These are phyloP conservation scores for Annulohypoxylon stygium DNA, from an alignment of 495 filamentous ascomycete species.

Conservation along the genomic window DNA sequence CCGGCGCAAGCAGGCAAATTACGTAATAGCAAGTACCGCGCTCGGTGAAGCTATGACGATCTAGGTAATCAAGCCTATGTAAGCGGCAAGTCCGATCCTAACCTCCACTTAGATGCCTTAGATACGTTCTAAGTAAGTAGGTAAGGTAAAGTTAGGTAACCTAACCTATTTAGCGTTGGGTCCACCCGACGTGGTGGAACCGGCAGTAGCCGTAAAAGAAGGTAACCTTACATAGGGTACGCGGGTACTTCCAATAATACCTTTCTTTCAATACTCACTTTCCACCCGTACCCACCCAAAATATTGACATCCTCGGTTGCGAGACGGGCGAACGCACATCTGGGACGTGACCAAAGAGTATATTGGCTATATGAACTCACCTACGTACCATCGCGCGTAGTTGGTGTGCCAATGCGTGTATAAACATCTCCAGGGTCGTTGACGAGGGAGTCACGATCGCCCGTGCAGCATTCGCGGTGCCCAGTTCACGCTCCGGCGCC, in stretches of 20 bases:
- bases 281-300: constrained; percentile 13
- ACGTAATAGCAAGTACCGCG: constrained; percentile 35
- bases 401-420: not conserved
- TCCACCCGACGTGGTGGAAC: constrained; percentile 35
- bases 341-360: not conserved
- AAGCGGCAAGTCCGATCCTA: constrained; percentile 38
- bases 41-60: constrained; percentile 30
- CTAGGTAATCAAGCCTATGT: constrained; percentile 19
- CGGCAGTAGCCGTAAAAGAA: constrained; percentile 38
- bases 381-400: not conserved
- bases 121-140: constrained; percentile 1
- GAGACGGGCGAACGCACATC: not conserved
- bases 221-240: constrained; percentile 6
- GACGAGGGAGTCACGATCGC: not conserved
- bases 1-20: constrained; percentile 25
- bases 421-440: not conserved
- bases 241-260: not conserved
- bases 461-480: not conserved
- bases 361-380: not conserved
- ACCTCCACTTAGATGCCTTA: constrained; percentile 9
- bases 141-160: constrained; percentile 2
- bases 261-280: too few relatives aligned
- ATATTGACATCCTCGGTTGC: constrained; percentile 11
- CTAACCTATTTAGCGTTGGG: constrained; percentile 7
- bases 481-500: not conserved